Base-by-base conservation (phyloP, 2,329 filamentous ascomycete species). In the Sarocladium kiliense region DNA sequence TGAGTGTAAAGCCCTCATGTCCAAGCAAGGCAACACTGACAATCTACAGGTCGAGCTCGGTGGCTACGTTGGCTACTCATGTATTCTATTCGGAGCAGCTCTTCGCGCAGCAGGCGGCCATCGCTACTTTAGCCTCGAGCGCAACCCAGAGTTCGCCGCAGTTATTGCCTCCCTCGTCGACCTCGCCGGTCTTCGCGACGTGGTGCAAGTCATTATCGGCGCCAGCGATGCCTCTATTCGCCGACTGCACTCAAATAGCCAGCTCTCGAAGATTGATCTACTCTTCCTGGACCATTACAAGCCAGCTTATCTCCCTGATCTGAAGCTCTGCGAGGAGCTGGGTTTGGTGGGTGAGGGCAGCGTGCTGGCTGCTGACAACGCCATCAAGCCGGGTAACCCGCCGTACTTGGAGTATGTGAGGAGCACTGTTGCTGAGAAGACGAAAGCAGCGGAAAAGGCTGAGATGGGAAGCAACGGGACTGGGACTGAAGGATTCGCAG, bases 201-300 rank as follows among this genome's bases (percentile, higher is more conserved):
- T 88, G 3, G 86, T 93, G 44, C 82, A 81, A 59, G 84, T 93
- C 9, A 67, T 89, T 19, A 80, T 91, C 23, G 89, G 88, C 3
- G 76, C 84, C 3, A 88, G 86, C 60, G 81, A 86, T 57, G 75
- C 77, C n/a, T 85, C 84, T 0, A 75, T 93, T 45, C 76, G 78
- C 50, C 78, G 81, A 4, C 74, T 93, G 3, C 75, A 84, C 58
- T 63, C 71, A 1, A 67, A 74, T 2, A 82, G 82, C 0, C 63
- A 66, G 3, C 66, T 91, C 23, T 69, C 75, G 69, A 74, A 23
- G 45, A 81, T 91, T 57, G 87, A 91, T 62, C 71, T 92, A 37
- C 74, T 91, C 68, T 93, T 94, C 68, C 72, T 94, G 34, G 90
- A 94, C 63, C 89, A 94, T 68, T 86, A 87, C 70, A 92, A 93